These are phyloP conservation scores for Solanum chilense DNA, from an alignment of 257 asterid species.

Conservation along the genomic window DNA sequence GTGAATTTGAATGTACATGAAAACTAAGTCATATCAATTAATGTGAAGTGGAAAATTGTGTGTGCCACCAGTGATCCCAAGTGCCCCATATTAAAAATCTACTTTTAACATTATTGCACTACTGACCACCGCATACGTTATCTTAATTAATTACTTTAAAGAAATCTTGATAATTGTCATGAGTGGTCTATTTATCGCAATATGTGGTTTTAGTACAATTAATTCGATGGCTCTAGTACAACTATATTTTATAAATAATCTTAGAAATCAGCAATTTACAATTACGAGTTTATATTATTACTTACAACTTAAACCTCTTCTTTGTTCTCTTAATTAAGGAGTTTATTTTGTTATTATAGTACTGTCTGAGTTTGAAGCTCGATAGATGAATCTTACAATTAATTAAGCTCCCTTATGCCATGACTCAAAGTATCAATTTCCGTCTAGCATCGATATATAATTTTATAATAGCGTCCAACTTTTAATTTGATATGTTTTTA, in stretches of 20 bases:
- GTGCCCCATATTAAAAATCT: background rate
- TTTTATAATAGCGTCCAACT: no score
- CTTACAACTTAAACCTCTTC: background rate
- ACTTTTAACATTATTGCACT: background rate
- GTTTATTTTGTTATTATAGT: background rate
- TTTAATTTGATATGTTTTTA: no score
- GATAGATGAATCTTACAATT: background rate
- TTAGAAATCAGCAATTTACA: background rate
- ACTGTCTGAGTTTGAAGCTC: background rate
- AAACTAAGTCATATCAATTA: background rate
- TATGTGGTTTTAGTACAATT: background rate
- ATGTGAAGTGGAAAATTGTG: background rate
- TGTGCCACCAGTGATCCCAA: background rate
- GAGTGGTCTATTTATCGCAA: background rate
- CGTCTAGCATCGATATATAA: fast-evolving
- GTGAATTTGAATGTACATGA: background rate
- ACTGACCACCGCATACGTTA: background rate
- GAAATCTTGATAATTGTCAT: background rate
- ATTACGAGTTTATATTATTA: background rate
- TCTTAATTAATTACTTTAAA: background rate
- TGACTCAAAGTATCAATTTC: no score
- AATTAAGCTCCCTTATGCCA: background rate
- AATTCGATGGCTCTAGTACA: background rate
- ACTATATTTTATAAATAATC: background rate
- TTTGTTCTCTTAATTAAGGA: background rate